Evolutionary conservation across 202 grass and related monocot species (phyloP).

Genomic region (Setaria viridis): DNA sequence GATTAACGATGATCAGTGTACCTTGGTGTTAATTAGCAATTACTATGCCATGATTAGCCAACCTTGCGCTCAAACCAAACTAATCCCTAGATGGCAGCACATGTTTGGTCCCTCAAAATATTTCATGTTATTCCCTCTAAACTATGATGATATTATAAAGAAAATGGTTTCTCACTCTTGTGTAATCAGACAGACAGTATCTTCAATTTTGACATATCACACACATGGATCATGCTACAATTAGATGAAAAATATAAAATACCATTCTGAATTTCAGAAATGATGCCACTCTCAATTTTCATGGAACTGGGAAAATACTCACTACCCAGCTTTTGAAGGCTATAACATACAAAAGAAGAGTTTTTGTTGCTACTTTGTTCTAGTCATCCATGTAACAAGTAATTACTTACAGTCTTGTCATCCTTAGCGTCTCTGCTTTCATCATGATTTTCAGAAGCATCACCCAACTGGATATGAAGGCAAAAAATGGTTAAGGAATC

Average conservation of each 20-base stretch:
- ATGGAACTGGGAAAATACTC: not conserved
- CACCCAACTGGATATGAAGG: conserved; percentile 39
- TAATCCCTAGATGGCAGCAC: not conserved
- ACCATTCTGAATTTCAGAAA: not conserved
- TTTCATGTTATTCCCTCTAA: not conserved
- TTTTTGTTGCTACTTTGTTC: not conserved
- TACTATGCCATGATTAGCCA: not conserved
- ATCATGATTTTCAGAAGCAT: conserved; percentile 8
- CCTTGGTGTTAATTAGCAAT: not conserved
- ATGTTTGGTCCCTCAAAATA: not conserved
- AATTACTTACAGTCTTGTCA: conserved; percentile 37
- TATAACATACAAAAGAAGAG: conserved; percentile 11
- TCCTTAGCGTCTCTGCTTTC: conserved; percentile 17
- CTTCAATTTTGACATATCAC: not conserved
- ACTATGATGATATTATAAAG: not conserved
- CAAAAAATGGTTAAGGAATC: not conserved
- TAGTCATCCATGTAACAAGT: conserved; percentile 8
- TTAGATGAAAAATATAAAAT: not conserved
- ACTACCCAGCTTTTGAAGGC: not conserved
- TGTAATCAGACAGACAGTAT: not conserved
- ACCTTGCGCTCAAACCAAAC: not conserved
- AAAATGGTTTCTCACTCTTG: not conserved
- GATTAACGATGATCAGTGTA: not conserved
- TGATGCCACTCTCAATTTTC: conserved; percentile 10
- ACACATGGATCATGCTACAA: not conserved